Base-by-base conservation (phyloP, 139 green algal genomes). In the Parachlorella kessleri region DNA sequence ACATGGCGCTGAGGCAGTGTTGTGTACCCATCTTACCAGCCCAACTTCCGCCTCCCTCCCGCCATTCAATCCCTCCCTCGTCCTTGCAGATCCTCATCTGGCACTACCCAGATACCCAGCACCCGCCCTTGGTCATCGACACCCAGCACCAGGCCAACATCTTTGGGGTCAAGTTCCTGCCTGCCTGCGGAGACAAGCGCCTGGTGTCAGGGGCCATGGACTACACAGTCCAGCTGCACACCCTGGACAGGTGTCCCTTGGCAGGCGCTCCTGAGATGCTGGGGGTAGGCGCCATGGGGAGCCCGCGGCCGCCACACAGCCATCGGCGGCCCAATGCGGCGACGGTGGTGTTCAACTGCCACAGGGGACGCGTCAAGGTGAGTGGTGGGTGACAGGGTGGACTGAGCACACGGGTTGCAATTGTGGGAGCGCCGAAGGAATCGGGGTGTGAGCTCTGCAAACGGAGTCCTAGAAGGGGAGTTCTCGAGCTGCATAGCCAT, bases 101-200 rank as follows among this genome's bases (percentile, higher is more conserved):
- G 90, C 66, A 84, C 39, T 93, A 93, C 75, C 89, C 89, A 33
- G 84, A 94, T 40, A 77, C 81, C 0, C 54, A 81, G 21, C 69
- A 42, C 21, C 38, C 70, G 28, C 90, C 92, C 2, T 39, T 96
- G 28, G 69, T 79, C 3, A 28, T 97, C 0, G 55, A 84, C 1
- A 98, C 94, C 7, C 55, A 86, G 41, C 94, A 98, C 81, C 75
- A 88, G 33, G 88, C 81, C 54, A 96, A 96, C 82, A 94, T 97
- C 63, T 98, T 98, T 88, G 94, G 94, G 3, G 87, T 95, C 4
- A 65, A 84, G 18, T 95, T 97, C 81, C 85, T 98, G 78, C 94
- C 94, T 23, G 77, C 78, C 66, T 87, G 72, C 26, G 78, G 74
- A 67, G 91, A 91, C 84, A 48, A 66, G 8, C 64, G 83, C 28